Conservation (phyloP, 2,329 filamentous ascomycete species). For the Polychaeton citri region DNA sequence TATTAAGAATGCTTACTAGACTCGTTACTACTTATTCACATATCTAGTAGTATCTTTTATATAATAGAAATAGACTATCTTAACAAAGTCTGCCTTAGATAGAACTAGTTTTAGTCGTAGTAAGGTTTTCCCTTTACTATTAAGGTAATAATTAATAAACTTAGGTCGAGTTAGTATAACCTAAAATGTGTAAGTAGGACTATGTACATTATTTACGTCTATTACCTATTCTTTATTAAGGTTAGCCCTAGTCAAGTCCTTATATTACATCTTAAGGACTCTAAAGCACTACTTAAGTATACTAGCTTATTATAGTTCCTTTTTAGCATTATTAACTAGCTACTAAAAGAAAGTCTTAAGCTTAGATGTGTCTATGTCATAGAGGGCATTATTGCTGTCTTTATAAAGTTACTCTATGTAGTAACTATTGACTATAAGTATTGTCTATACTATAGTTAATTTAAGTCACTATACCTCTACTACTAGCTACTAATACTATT, state of each 20-base stretch:
- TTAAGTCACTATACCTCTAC: background rate
- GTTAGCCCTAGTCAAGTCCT: slow-evolving; percentile 1
- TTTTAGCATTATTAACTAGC: slow-evolving; percentile 3
- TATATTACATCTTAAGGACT: slow-evolving; percentile 4
- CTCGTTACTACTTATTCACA: background rate
- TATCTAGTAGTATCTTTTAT: background rate
- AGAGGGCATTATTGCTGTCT: slow-evolving; percentile 1
- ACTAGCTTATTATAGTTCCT: slow-evolving; percentile 1
- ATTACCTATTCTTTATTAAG: slow-evolving; percentile 2
- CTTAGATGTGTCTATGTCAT: slow-evolving; percentile 1
- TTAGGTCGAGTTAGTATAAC: background rate
- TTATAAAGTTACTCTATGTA: background rate
- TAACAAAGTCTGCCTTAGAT: background rate
- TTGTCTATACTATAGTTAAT: background rate
- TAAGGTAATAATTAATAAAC: background rate
- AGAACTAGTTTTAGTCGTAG: background rate
- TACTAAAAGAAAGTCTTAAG: slow-evolving; percentile 4
- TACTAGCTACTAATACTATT: background rate
- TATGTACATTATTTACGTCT: background rate
- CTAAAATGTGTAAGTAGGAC: background rate
- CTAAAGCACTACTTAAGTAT: slow-evolving; percentile 4
- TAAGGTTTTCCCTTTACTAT: background rate
- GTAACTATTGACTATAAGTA: background rate
- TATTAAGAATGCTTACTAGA: background rate
- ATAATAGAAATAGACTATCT: background rate